Evolutionary conservation across 331 rosid species (phyloP).

Genomic region (Stylosanthes scabra): DNA sequence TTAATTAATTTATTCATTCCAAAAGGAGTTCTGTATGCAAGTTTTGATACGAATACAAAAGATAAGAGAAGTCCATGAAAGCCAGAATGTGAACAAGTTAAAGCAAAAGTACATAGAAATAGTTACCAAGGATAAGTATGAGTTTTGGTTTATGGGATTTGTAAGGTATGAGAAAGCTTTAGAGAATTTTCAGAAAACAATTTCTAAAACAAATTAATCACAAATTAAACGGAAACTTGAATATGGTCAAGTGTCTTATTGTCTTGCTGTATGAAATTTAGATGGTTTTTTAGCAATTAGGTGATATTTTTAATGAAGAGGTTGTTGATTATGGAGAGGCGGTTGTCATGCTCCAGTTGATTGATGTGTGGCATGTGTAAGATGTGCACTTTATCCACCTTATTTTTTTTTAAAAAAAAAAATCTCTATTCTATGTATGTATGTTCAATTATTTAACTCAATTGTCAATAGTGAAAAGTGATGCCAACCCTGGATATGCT

Average conservation of each 20-base stretch:
- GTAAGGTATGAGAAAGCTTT: slow-evolving; percentile 70
- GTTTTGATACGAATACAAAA: slow-evolving; percentile 70
- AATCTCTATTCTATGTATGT: slow-evolving; percentile 22
- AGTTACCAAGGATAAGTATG: slow-evolving; percentile 68
- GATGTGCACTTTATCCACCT: slow-evolving; percentile 33
- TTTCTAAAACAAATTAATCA: slow-evolving; percentile 56
- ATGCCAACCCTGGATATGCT: background rate
- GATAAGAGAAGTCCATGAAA: slow-evolving; percentile 62
- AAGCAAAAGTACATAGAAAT: slow-evolving; percentile 69
- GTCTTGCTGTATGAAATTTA: too few species aligned
- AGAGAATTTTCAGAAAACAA: slow-evolving; percentile 64
- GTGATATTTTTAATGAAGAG: slow-evolving; percentile 24
- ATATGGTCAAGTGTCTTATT: background rate
- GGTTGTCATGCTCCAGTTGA: slow-evolving; percentile 91
- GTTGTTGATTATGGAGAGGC: slow-evolving; percentile 80
- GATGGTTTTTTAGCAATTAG: background rate
- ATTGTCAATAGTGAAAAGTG: background rate
- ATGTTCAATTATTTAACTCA: background rate
- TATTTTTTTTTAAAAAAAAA: background rate
- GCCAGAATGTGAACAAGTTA: slow-evolving; percentile 64
- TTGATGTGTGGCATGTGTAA: slow-evolving; percentile 64
- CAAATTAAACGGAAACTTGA: background rate
- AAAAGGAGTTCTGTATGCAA: slow-evolving; percentile 42
- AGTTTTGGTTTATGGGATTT: slow-evolving; percentile 93
- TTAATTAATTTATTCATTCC: slow-evolving; percentile 3